phyloP scores from a whole-genome alignment of 768 basidiomycete genomes.

The Phaeotremella skinneri region DNA sequence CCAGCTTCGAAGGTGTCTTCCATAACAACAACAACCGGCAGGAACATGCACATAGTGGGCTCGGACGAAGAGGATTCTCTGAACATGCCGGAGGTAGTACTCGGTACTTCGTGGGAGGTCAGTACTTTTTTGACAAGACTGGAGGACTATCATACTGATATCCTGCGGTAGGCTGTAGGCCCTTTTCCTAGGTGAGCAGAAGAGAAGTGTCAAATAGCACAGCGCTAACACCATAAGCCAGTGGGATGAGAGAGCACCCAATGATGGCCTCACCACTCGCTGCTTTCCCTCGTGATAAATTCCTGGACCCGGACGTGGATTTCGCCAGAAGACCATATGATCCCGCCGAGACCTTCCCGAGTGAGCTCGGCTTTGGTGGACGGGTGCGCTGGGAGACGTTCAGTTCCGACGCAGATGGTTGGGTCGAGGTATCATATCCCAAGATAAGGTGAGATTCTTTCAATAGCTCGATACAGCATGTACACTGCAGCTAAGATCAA shows the following conservation, averaged over 20 bases:
- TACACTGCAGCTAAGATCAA: background rate
- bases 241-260: constrained; percentile 46
- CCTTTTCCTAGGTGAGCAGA: constrained; percentile 34
- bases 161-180: constrained; percentile 26
- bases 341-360: constrained; percentile 31
- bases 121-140: background rate
- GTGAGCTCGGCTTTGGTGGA: constrained; percentile 31
- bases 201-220: background rate
- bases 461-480: background rate
- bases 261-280: constrained; percentile 30
- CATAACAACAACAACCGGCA: background rate
- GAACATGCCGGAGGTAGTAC: background rate
- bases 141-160: background rate
- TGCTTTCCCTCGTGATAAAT: constrained; percentile 21
- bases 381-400: constrained; percentile 36
- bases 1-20: too few species aligned
- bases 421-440: constrained; percentile 33
- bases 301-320: constrained; percentile 25
- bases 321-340: constrained; percentile 30
- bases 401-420: constrained; percentile 24
- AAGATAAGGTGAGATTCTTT: constrained; percentile 26
- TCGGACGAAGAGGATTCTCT: constrained; percentile 17
- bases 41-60: constrained; percentile 12
- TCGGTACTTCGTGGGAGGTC: constrained; percentile 30
- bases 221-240: constrained; percentile 2